A percentile compares a stretch with the other conserved stretches of the same genome.
Evolutionary conservation across 345 rosid species (phyloP).

Genomic region (Arabidopsis arenosa): DNA sequence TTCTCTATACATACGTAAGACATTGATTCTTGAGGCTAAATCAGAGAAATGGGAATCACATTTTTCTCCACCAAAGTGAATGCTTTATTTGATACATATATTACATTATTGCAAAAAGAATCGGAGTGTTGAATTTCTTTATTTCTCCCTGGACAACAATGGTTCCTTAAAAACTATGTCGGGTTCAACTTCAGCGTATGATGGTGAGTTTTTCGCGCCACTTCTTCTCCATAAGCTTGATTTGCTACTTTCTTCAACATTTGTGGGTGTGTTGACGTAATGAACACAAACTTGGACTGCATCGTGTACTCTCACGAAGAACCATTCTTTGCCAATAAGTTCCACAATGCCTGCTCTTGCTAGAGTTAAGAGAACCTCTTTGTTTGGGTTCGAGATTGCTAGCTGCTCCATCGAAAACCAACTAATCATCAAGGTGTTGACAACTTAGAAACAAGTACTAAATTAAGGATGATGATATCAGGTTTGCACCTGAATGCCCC

Average conservation of each 20-base stretch:
- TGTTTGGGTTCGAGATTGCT: slow-evolving; percentile 87
- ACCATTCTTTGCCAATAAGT: slow-evolving; percentile 89
- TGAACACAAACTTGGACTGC: slow-evolving; percentile 96
- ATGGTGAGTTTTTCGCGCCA: slow-evolving; percentile 33
- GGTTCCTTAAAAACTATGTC: slow-evolving; percentile 57
- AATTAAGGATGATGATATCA: not conserved
- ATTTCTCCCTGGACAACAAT: slow-evolving; percentile 49
- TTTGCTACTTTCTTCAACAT: slow-evolving; percentile 29
- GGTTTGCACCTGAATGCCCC: slow-evolving; percentile 72
- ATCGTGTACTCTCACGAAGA: slow-evolving; percentile 88
- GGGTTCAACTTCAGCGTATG: slow-evolving; percentile 55
- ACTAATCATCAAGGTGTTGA: not conserved
- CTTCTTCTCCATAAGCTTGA: slow-evolving; percentile 53
- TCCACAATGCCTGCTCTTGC: slow-evolving; percentile 78
- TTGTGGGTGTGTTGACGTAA: slow-evolving; percentile 53
- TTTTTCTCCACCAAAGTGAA: not conserved
- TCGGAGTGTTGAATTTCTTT: not conserved
- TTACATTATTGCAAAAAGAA: not conserved
- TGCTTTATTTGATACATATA: slow-evolving; percentile 3
- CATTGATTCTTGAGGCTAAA: not conserved
- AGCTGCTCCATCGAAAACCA: slow-evolving; percentile 50
- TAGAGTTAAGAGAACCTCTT: slow-evolving; percentile 67
- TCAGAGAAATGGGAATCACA: not conserved
- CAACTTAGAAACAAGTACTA: not conserved
- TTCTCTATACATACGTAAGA: not conserved